Base-by-base conservation (phyloP, 75 land plant species). In the Picea glauca region DNA sequence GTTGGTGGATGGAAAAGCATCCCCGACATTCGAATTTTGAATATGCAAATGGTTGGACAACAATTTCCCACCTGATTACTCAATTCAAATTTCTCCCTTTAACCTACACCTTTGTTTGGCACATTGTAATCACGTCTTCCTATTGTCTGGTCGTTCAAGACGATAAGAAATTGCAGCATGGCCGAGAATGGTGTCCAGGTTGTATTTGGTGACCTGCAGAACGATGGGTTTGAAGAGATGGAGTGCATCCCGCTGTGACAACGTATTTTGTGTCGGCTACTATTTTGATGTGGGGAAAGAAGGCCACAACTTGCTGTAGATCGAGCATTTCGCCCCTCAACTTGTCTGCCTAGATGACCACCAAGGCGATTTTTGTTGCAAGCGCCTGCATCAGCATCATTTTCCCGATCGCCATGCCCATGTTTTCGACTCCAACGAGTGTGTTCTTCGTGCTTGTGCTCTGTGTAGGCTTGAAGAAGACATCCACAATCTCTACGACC, bases 241-340 rank as follows among this genome's bases (percentile, higher is more conserved):
- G 26, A 26, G 26, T 0, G 26, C 26, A 26, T 0, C 26, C 26
- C 26, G 26, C 26, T 26, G 26, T 26, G 26, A 26, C 26, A 26
- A 26, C 26, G 26, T 26, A 26, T 26, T 26, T 0, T 26, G 26
- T 26, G 26, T 26, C 32, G 76, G 96, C 92, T 57, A 35, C 20
- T 79, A 93, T 91, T 8, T 74, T 79, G 66, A 86, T 84, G 58
- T 91, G 90, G 40, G 93, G 94, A 62, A 94, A 83, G 82, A 94
- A 94, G 7, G 94, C 96, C 61, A 91, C 92, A 17, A 92, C 89
- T 79, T 92, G 94, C 79, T 94, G 97, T 73, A 94, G 94, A 50
- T 94, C 97, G 31, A 94, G 94, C 93, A 92, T 88, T 82, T 94
- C 97, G 57, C 97, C 97, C 23, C 91, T 86, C 67, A 94, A 93